These are phyloP conservation scores for Yamadazyma epiphylla DNA, from an alignment of 1,139 yeast genomes.

Conservation along the genomic window DNA sequence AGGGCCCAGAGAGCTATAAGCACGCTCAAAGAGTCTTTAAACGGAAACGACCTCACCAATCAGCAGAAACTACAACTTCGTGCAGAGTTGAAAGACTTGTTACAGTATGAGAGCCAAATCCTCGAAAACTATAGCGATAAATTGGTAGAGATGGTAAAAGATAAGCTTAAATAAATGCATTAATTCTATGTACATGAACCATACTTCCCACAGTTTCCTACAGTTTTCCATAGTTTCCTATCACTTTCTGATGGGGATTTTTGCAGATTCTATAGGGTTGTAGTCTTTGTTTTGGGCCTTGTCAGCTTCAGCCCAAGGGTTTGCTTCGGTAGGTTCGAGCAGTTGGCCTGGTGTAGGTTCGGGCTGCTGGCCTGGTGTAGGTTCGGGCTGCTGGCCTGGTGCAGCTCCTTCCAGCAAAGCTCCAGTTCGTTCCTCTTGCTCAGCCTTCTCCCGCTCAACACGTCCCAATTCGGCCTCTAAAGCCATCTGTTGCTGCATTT, in stretches of 20 bases:
- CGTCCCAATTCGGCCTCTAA: slow-evolving; percentile 32
- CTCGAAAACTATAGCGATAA: slow-evolving; percentile 29
- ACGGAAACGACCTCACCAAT: slow-evolving; percentile 1
- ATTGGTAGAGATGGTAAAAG: slow-evolving; percentile 15
- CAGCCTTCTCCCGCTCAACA: slow-evolving; percentile 16
- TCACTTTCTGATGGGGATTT: slow-evolving; percentile 9
- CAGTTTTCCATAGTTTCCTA: no score
- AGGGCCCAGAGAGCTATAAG: slow-evolving; percentile 2
- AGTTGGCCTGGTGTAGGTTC: no score
- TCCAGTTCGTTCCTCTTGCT: background rate
- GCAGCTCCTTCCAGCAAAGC: slow-evolving; percentile 1
- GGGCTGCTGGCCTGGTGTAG: no score
- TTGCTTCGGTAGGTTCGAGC: slow-evolving; percentile 2
- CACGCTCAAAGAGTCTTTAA: slow-evolving; percentile 1
- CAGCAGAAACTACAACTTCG: slow-evolving; percentile 2
- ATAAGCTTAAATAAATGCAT: no score
- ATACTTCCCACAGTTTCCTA: no score
- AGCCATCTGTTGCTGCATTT: slow-evolving; percentile 28
- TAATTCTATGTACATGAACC: no score
- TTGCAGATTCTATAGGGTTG: slow-evolving; percentile 35
- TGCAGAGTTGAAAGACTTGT: slow-evolving; percentile 2
- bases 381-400: slow-evolving; percentile 4
- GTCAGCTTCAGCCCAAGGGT: slow-evolving; percentile 41
- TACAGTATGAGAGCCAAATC: slow-evolving; percentile 3
- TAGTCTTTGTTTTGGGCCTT: slow-evolving; percentile 16